These are phyloP conservation scores for Nidula niveotomentosa DNA, from an alignment of 1,284 basidiomycete genomes.

Conservation along the genomic window DNA sequence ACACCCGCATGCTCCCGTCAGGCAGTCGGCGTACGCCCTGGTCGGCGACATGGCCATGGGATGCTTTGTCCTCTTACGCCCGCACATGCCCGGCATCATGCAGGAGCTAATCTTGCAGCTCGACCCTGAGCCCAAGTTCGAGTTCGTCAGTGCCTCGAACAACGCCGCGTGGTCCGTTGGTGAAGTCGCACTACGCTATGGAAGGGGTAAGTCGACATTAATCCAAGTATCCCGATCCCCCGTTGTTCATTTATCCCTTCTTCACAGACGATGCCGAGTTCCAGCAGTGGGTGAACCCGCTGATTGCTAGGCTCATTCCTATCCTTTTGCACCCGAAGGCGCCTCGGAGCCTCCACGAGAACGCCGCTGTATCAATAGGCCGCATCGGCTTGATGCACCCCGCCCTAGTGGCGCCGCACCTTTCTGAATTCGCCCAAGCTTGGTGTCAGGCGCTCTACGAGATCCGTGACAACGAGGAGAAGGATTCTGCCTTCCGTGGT, in stretches of 20 bases:
- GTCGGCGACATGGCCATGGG: slow-evolving; percentile 98
- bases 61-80: slow-evolving; percentile 84
- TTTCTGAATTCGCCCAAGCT: slow-evolving; percentile 89
- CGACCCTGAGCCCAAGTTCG: slow-evolving; percentile 86
- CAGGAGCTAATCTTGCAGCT: slow-evolving; percentile 89
- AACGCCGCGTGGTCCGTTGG: slow-evolving; percentile 99
- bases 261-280: slow-evolving; percentile 75
- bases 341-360: slow-evolving; percentile 94
- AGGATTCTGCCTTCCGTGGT: slow-evolving; percentile 99
- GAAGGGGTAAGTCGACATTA: slow-evolving; percentile 52
- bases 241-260: neutral
- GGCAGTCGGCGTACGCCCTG: slow-evolving; percentile 96
- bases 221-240: neutral
- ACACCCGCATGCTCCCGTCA: slow-evolving; percentile 93
- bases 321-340: slow-evolving; percentile 92
- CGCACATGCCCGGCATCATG: slow-evolving; percentile 88
- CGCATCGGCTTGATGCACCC: slow-evolving; percentile 95
- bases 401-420: slow-evolving; percentile 83
- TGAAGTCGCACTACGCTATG: slow-evolving; percentile 91
- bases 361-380: slow-evolving; percentile 99
- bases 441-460: slow-evolving; percentile 99
- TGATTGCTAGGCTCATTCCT: slow-evolving; percentile 89
- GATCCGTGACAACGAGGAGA: slow-evolving; percentile 99
- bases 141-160: slow-evolving; percentile 96
- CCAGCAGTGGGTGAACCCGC: slow-evolving; percentile 84